Evolutionary conservation across 345 rosid genomes (phyloP).

Genomic region (Sisymbrium irio): DNA sequence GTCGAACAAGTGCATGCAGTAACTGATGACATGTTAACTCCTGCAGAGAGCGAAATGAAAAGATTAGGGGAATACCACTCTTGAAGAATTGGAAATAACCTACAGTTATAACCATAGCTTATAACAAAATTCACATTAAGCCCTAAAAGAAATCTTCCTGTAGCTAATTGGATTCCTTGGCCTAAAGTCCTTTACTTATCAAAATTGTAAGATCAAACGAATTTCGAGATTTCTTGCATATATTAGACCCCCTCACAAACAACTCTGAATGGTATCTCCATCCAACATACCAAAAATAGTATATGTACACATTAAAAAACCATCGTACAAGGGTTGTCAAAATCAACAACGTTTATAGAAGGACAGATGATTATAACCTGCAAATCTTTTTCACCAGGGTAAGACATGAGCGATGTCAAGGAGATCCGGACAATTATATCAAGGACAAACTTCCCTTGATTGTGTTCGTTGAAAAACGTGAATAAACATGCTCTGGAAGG

Average conservation of each 20-base stretch:
- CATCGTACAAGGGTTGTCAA: constrained; percentile 8
- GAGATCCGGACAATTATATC: constrained; percentile 77
- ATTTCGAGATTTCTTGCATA: constrained; percentile 5
- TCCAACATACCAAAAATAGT: constrained; percentile 6
- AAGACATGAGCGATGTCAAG: constrained; percentile 68
- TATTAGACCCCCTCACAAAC: constrained; percentile 8
- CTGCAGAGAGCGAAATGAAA: constrained; percentile 40
- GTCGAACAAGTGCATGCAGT: constrained; percentile 77
- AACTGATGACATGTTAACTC: constrained; percentile 76
- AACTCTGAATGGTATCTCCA: neutral
- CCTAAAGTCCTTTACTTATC: constrained; percentile 12
- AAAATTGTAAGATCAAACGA: constrained; percentile 8
- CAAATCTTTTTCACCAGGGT: constrained; percentile 93
- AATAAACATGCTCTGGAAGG: constrained; percentile 56
- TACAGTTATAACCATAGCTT: constrained; percentile 22
- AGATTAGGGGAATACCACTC: neutral
- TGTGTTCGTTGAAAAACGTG: constrained; percentile 73
- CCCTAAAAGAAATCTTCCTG: neutral
- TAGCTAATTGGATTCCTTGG: constrained; percentile 10
- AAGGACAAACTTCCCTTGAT: constrained; percentile 76
- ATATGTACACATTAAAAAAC: neutral
- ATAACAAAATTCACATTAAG: neutral
- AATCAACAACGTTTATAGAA: neutral
- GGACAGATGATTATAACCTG: constrained; percentile 54
- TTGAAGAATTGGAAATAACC: constrained; percentile 7